Conservation (phyloP, 2,329 filamentous ascomycete genomes). For the Aquanectria penicillioides region DNA sequence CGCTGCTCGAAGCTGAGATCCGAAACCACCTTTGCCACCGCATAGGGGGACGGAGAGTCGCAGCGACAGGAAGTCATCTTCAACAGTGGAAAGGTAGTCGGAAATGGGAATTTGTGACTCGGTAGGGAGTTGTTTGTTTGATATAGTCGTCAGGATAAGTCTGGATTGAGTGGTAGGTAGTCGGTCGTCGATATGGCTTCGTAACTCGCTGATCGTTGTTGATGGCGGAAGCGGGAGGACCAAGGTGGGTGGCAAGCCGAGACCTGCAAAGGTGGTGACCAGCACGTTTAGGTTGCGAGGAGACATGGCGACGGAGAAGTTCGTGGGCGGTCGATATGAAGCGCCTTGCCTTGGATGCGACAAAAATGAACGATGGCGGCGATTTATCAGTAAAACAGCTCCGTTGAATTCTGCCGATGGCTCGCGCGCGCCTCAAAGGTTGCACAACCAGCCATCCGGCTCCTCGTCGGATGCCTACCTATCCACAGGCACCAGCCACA, state of each 20-base stretch:
- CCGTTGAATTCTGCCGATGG: no score
- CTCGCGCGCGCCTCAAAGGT: no score
- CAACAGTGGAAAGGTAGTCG: conserved; percentile 64
- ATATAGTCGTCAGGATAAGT: conserved; percentile 83
- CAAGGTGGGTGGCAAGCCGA: conserved; percentile 84
- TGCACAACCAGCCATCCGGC: no score
- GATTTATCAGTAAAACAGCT: neutral
- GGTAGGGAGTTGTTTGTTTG: conserved; percentile 74
- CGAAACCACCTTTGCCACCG: conserved; percentile 97
- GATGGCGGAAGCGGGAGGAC: conserved; percentile 76
- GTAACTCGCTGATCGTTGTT: conserved; percentile 74
- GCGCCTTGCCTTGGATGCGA: conserved; percentile 1
- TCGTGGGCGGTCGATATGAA: no score
- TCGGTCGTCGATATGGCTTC: conserved; percentile 68
- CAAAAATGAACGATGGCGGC: neutral
- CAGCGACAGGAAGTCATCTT: conserved; percentile 81
- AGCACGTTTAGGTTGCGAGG: conserved; percentile 78
- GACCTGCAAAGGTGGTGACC: conserved; percentile 83
- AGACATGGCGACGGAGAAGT: no score
- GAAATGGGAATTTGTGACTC: conserved; percentile 66
- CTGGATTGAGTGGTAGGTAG: conserved; percentile 66
- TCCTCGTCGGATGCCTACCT: conserved; percentile 1
- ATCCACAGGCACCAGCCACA: conserved; percentile 27
- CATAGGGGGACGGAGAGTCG: conserved; percentile 82
- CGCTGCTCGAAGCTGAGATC: conserved; percentile 94